Percentiles rank a stretch among this genome's conserved stretches.
Conservation (phyloP, 441 rosid species). For the Gossypium trilobum region DNA sequence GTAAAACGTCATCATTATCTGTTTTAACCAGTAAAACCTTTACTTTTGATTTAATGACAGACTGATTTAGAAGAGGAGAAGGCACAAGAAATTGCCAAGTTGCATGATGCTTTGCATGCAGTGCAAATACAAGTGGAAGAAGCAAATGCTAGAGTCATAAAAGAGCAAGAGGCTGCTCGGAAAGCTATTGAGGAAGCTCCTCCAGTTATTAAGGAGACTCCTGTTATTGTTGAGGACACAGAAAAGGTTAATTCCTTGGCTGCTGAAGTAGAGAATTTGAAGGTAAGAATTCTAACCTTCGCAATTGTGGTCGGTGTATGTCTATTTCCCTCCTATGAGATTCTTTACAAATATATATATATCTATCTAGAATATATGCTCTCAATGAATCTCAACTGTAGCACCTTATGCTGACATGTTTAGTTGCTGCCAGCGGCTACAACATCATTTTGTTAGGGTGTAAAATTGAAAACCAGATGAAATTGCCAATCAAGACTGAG, state of each 20-base stretch:
- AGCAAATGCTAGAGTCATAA: constrained; percentile 50
- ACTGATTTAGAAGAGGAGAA: constrained; percentile 69
- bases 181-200: constrained; percentile 81
- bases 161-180: constrained; percentile 64
- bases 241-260: constrained; percentile 52
- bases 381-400: background rate
- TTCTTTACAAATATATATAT: background rate
- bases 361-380: background rate
- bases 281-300: constrained; percentile 29
- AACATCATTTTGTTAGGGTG: background rate
- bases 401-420: background rate
- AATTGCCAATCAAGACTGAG: background rate
- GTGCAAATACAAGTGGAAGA: constrained; percentile 56
- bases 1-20: background rate
- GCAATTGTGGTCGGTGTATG: background rate
- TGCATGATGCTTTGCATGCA: constrained; percentile 53
- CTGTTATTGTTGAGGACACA: constrained; percentile 60
- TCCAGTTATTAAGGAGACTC: constrained; percentile 67
- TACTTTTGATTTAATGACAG: constrained; percentile 25
- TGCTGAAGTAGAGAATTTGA: constrained; percentile 53
- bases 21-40: constrained; percentile 8
- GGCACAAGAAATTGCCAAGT: constrained; percentile 59
- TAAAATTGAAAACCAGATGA: constrained; percentile 6
- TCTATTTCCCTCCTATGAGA: background rate
- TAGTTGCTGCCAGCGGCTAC: constrained; percentile 4